Conservation (phyloP, 2,329 filamentous ascomycete genomes). For the Penicillium sp. region DNA sequence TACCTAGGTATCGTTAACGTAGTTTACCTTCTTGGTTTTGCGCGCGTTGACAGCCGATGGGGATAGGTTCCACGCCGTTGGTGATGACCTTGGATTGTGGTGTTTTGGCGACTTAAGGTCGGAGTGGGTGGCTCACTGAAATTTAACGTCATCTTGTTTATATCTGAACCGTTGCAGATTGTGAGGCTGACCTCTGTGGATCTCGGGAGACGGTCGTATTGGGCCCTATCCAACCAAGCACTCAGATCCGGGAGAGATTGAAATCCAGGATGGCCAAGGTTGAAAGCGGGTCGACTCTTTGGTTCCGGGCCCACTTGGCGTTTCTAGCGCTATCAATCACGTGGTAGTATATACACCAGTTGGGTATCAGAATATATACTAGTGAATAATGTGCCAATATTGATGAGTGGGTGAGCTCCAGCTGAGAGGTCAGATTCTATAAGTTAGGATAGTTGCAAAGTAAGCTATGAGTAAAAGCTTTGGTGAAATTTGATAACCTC, state of each 20-base stretch:
- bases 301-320: background rate
- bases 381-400: background rate
- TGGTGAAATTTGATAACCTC: background rate
- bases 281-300: slow-evolving; percentile 1
- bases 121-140: slow-evolving; percentile 32
- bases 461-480: background rate
- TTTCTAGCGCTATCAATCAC: background rate
- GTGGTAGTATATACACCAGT: background rate
- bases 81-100: slow-evolving; percentile 19
- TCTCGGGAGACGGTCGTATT: background rate
- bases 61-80: slow-evolving; percentile 27
- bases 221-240: background rate
- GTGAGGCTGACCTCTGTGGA: no score
- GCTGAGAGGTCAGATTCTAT: background rate
- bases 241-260: background rate
- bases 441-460: background rate
- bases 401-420: background rate
- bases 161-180: background rate
- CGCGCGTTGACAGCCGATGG: slow-evolving; percentile 30
- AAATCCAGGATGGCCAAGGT: background rate
- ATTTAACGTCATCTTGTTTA: slow-evolving; percentile 25
- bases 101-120: slow-evolving; percentile 32
- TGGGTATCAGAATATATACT: background rate
- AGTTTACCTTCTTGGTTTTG: slow-evolving; percentile 31
- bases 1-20: no score